A percentile compares a stretch with the other conserved stretches of the same genome.
phyloP scores from a whole-genome alignment of 2,329 filamentous ascomycete genomes.

The Stachybotrys chlorohalonatus region DNA sequence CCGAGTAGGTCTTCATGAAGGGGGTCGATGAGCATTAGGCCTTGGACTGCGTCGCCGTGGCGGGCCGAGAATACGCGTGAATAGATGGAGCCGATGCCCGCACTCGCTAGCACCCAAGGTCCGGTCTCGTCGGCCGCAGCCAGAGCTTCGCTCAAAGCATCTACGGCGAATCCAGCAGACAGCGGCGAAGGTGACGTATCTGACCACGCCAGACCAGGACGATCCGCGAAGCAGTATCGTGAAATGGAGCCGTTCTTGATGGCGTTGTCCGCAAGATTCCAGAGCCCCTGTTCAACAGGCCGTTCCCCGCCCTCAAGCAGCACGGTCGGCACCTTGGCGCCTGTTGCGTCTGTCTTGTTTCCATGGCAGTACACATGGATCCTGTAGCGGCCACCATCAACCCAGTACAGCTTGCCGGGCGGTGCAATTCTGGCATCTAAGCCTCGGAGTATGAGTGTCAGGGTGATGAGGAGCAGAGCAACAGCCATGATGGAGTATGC shows the following conservation, averaged over 20 bases:
- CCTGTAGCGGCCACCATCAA: conserved; percentile 77
- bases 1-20: conserved; percentile 79
- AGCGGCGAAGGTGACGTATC: conserved; percentile 92
- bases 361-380: conserved; percentile 78
- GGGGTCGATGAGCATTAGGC: conserved; percentile 78
- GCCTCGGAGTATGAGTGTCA: conserved; percentile 69
- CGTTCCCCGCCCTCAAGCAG: conserved; percentile 77
- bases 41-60: conserved; percentile 64
- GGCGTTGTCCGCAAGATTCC: conserved; percentile 68
- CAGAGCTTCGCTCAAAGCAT: conserved; percentile 80
- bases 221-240: conserved; percentile 92
- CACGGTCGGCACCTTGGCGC: conserved; percentile 60
- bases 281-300: conserved; percentile 70
- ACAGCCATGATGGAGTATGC: conserved; percentile 60
- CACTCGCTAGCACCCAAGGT: conserved; percentile 81
- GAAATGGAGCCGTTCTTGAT: conserved; percentile 72
- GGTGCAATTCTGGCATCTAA: conserved; percentile 66
- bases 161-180: conserved; percentile 85
- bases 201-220: conserved; percentile 77
- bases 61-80: conserved; percentile 85
- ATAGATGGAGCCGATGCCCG: conserved; percentile 81
- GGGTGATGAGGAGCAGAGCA: conserved; percentile 66
- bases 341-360: conserved; percentile 50
- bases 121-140: conserved; percentile 71
- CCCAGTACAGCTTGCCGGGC: conserved; percentile 67